Percentiles rank a stretch among this genome's conserved stretches.
phyloP scores from a whole-genome alignment of 176 grass and related monocot genomes.

The Microstegium vimineum region DNA sequence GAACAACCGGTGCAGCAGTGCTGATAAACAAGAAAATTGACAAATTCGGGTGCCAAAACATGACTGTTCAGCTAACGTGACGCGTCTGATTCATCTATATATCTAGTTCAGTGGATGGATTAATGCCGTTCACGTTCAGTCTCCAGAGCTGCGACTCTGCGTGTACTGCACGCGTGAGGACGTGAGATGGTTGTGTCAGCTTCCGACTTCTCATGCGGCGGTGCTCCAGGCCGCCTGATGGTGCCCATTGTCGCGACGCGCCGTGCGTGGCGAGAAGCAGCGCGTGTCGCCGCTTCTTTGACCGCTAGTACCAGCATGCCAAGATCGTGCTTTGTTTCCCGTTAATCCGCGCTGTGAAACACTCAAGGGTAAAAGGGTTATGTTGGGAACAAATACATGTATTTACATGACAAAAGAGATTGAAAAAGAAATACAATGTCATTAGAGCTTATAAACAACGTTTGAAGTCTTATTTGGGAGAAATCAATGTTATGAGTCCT shows the following conservation, averaged over 20 bases:
- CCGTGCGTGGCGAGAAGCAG: conserved; percentile 4
- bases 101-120: neutral
- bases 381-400: too few relatives aligned
- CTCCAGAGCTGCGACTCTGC: too few relatives aligned
- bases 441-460: too few relatives aligned
- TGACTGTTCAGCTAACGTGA: neutral
- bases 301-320: conserved; percentile 6
- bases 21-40: neutral
- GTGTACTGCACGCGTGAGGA: too few relatives aligned
- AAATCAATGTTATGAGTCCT: too few relatives aligned
- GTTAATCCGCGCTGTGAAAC: neutral
- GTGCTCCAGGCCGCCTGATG: conserved; percentile 6
- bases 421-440: too few relatives aligned
- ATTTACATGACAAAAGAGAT: too few relatives aligned
- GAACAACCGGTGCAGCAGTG: too few relatives aligned
- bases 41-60: neutral
- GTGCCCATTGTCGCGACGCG: conserved; percentile 23
- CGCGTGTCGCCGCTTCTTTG: conserved; percentile 24
- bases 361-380: too few relatives aligned
- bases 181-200: conserved; percentile 17
- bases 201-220: conserved; percentile 28
- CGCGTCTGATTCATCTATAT: conserved; percentile 5
- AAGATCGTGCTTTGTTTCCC: conserved; percentile 2
- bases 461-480: too few relatives aligned
- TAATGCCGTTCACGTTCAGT: too few relatives aligned